These are phyloP conservation scores for Aspergillus chevalieri DNA, from an alignment of 2,329 filamentous ascomycete genomes.

Conservation along the genomic window DNA sequence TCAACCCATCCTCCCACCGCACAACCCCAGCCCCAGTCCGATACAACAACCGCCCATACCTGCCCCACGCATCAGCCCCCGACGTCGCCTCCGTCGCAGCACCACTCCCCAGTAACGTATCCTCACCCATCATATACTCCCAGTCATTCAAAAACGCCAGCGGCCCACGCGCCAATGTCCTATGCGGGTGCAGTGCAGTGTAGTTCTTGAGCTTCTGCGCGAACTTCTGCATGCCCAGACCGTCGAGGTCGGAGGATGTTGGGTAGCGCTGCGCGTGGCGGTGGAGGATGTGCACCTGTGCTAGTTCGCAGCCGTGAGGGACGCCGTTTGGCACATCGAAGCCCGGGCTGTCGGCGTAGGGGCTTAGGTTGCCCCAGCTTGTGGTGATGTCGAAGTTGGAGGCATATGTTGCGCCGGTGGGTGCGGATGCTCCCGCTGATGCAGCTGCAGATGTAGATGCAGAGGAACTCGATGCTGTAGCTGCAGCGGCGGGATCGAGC, in stretches of 20 bases:
- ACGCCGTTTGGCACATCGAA: conserved; percentile 36
- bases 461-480: background rate
- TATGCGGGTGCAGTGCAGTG: conserved; percentile 29
- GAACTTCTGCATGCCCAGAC: conserved; percentile 45
- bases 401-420: conserved; percentile 19
- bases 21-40: conserved; percentile 45
- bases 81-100: conserved; percentile 46
- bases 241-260: conserved; percentile 43
- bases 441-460: background rate
- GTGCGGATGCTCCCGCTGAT: conserved; percentile 5
- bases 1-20: conserved; percentile 41
- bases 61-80: conserved; percentile 50
- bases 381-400: conserved; percentile 27
- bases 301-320: conserved; percentile 51
- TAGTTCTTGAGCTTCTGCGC: conserved; percentile 45
- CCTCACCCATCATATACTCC: conserved; percentile 41
- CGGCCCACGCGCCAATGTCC: conserved; percentile 39
- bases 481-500: background rate
- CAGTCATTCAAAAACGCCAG: conserved; percentile 51
- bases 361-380: conserved; percentile 27
- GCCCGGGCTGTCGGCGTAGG: conserved; percentile 20
- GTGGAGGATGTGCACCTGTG: conserved; percentile 50
- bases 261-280: conserved; percentile 52
- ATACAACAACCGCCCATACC: conserved; percentile 50
- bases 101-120: conserved; percentile 45